Evolutionary conservation across 2,329 filamentous ascomycete species (phyloP).

Genomic region (Pseudogymnoascus verrucosus): DNA sequence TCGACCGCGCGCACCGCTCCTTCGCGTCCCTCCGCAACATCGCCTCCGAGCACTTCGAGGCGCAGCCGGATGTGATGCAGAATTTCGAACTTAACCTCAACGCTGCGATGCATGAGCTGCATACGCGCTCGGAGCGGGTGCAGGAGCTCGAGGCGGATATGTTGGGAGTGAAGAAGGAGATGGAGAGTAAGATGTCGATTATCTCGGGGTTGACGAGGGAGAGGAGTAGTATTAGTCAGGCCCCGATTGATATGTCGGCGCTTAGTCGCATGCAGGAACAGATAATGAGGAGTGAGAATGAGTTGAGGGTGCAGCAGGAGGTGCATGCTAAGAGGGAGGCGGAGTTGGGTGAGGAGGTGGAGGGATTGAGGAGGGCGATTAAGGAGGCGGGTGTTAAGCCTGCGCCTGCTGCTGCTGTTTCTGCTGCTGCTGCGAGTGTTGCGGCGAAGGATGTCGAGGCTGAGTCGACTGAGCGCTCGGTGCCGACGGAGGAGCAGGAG

Average conservation of each 20-base stretch:
- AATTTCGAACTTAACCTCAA: constrained; percentile 90
- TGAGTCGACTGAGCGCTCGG: constrained; percentile 15
- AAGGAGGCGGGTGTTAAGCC: constrained; percentile 15
- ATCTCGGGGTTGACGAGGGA: constrained; percentile 92
- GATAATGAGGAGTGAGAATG: constrained; percentile 75
- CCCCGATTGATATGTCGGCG: constrained; percentile 82
- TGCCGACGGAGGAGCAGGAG: constrained; percentile 17
- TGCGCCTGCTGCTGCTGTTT: constrained; percentile 25
- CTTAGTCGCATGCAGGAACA: constrained; percentile 82
- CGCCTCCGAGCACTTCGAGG: constrained; percentile 76
- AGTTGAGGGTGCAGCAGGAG: constrained; percentile 66
- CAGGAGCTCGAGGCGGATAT: constrained; percentile 84
- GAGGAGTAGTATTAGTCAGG: constrained; percentile 75
- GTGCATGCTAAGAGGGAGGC: constrained; percentile 66
- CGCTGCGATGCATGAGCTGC: constrained; percentile 84
- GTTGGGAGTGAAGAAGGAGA: constrained; percentile 78
- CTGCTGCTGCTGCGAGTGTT: constrained; percentile 11
- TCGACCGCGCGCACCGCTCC: constrained; percentile 85
- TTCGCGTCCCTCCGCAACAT: constrained; percentile 86
- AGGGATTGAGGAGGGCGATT: constrained; percentile 45
- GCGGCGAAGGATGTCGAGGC: constrained; percentile 17
- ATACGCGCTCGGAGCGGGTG: constrained; percentile 78
- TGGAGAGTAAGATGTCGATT: constrained; percentile 93
- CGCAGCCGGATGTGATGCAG: constrained; percentile 75
- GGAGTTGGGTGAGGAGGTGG: constrained; percentile 64